phyloP scores from a whole-genome alignment of 192 early-diverging fungal genomes.

The Umbelopsis isabellina region DNA sequence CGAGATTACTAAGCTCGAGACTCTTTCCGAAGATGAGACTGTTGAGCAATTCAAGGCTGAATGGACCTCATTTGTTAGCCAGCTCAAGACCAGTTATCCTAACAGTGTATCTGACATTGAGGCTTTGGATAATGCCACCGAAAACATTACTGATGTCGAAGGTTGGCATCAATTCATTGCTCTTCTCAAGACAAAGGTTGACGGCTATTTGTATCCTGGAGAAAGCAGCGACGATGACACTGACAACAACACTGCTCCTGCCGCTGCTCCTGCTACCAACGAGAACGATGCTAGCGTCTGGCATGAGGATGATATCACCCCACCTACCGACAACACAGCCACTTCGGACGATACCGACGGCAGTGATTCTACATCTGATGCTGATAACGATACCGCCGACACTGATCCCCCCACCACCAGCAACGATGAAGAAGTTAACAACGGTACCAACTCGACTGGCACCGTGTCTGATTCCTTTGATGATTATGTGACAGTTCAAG shows the following conservation, averaged over 20 bases:
- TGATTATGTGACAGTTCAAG: not conserved
- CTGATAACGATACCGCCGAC: not conserved
- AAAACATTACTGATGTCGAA: not conserved
- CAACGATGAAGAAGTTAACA: not conserved
- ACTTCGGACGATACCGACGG: not conserved
- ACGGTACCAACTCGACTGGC: not conserved
- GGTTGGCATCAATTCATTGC: conserved; percentile 10
- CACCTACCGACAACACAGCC: not conserved
- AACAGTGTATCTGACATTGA: conserved; percentile 27
- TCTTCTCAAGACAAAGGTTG: conserved; percentile 13
- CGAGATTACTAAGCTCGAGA: conserved; percentile 14
- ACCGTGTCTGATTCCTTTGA: not conserved
- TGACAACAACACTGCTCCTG: conserved; percentile 11
- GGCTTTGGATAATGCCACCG: not conserved
- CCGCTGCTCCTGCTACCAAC: not conserved
- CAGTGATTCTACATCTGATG: not conserved
- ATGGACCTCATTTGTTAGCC: conserved; percentile 19
- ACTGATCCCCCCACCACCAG: not conserved
- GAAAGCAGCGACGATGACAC: conserved; percentile 22
- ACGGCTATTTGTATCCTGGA: conserved; percentile 11
- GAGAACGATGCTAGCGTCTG: not conserved
- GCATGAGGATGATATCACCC: conserved; percentile 7
- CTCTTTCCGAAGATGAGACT: not conserved
- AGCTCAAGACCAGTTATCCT: conserved; percentile 21
- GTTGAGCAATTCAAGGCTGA: conserved; percentile 24